These are phyloP conservation scores for Coniosporium apollinis DNA, from an alignment of 495 filamentous ascomycete genomes.

Conservation along the genomic window DNA sequence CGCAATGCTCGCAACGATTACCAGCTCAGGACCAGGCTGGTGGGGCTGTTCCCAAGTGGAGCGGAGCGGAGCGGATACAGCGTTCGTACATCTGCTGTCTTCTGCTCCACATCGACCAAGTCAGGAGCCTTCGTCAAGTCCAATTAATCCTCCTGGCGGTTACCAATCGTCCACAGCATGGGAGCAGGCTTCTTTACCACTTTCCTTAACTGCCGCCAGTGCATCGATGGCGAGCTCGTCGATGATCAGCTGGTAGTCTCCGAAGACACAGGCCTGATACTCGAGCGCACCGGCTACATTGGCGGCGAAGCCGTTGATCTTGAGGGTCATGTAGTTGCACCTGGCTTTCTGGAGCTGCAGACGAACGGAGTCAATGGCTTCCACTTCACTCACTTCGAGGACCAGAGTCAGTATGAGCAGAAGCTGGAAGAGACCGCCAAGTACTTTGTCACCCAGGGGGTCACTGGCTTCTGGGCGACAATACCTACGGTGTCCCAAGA, in stretches of 20 bases:
- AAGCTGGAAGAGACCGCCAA: conserved; percentile 18
- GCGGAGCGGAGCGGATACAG: no score
- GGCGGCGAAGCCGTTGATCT: conserved; percentile 24
- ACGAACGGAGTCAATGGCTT: conserved; percentile 26
- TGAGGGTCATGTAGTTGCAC: conserved; percentile 24
- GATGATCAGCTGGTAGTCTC: conserved; percentile 22
- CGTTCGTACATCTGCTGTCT: no score
- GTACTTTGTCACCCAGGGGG: conserved; percentile 24
- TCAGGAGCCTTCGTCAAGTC: no score
- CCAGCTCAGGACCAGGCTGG: no score
- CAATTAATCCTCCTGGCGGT: no score
- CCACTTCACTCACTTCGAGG: conserved; percentile 25
- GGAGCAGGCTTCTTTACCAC: conserved; percentile 18
- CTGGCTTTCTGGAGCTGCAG: conserved; percentile 26
- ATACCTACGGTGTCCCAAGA: conserved; percentile 22
- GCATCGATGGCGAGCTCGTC: conserved; percentile 24
- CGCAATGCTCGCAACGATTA: no score
- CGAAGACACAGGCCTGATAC: conserved; percentile 20
- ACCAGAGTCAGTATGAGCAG: conserved; percentile 16
- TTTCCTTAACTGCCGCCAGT: conserved; percentile 28
- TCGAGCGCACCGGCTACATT: conserved; percentile 25
- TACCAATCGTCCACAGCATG: no score
- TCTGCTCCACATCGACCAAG: no score
- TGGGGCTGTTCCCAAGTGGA: no score
- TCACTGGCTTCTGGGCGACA: conserved; percentile 26